Percentiles rank a stretch among this genome's conserved stretches.
Conservation (phyloP, 1,284 basidiomycete species). For the Golubevia sp. region DNA sequence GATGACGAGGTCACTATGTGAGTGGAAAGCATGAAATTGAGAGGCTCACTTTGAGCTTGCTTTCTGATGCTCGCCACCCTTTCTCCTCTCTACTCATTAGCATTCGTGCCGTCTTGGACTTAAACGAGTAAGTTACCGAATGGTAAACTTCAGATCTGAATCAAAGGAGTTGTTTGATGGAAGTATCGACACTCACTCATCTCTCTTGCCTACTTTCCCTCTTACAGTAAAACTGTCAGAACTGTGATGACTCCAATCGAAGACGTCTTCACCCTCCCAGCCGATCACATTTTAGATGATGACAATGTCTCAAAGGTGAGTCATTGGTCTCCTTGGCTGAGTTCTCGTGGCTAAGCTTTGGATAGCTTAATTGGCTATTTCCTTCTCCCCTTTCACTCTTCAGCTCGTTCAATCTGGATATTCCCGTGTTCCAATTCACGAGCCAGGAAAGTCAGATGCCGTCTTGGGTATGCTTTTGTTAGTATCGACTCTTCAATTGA, state of each 20-base stretch:
- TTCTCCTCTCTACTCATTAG: slow-evolving; percentile 16
- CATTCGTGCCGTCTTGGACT: slow-evolving; percentile 58
- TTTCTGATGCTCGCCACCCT: slow-evolving; percentile 16
- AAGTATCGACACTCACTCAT: neutral
- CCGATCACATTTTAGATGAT: slow-evolving; percentile 80
- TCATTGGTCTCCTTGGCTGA: neutral
- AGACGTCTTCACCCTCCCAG: slow-evolving; percentile 77
- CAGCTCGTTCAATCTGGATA: slow-evolving; percentile 73
- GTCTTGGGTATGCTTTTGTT: slow-evolving; percentile 82
- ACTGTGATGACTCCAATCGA: slow-evolving; percentile 68
- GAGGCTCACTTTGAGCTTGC: slow-evolving; percentile 79
- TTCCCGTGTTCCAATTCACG: slow-evolving; percentile 89
- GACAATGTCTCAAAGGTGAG: slow-evolving; percentile 70
- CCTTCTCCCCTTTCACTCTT: slow-evolving; percentile 33
- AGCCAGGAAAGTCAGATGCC: slow-evolving; percentile 73
- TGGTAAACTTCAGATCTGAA: no score
- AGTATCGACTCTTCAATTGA: neutral
- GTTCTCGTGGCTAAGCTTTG: no score
- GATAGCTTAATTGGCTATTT: no score
- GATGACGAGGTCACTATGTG: slow-evolving; percentile 76
- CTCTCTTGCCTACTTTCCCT: neutral
- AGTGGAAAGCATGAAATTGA: slow-evolving; percentile 52
- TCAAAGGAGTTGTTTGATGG: no score
- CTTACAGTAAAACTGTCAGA: slow-evolving; percentile 69
- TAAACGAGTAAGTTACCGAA: slow-evolving; percentile 48